phyloP scores from a whole-genome alignment of 2,329 filamentous ascomycete species.

The Claviceps digitariae region DNA sequence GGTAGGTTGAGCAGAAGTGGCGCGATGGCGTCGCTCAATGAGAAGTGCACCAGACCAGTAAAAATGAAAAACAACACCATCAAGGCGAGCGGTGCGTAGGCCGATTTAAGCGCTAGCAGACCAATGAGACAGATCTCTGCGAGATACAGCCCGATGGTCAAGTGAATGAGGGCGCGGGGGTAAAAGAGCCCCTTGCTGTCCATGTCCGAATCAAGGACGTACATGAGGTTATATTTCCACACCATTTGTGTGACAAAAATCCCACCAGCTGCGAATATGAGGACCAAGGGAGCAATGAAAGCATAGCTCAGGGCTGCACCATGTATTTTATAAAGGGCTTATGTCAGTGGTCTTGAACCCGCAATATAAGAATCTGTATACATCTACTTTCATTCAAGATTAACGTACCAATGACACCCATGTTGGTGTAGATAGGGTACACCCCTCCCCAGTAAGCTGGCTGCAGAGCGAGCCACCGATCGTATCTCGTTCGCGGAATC shows the following conservation, averaged over 20 bases:
- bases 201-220: slow-evolving; percentile 67
- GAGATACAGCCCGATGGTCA: slow-evolving; percentile 73
- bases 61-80: slow-evolving; percentile 68
- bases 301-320: slow-evolving; percentile 64
- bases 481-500: slow-evolving; percentile 68
- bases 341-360: not conserved
- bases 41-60: slow-evolving; percentile 61
- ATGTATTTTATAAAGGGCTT: not conserved
- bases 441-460: slow-evolving; percentile 74
- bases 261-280: slow-evolving; percentile 69
- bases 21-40: slow-evolving; percentile 56
- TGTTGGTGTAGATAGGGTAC: slow-evolving; percentile 67
- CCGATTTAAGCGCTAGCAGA: slow-evolving; percentile 58
- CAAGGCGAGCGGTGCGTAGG: slow-evolving; percentile 55
- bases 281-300: slow-evolving; percentile 71
- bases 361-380: not conserved
- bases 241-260: slow-evolving; percentile 73
- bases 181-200: slow-evolving; percentile 85
- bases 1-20: slow-evolving; percentile 71
- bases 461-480: slow-evolving; percentile 59
- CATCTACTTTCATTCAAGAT: no score
- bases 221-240: slow-evolving; percentile 83
- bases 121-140: slow-evolving; percentile 73
- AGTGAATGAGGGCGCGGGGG: slow-evolving; percentile 73
- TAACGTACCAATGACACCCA: slow-evolving; percentile 60